These are phyloP conservation scores for Orbilia brochopaga DNA, from an alignment of 2,329 filamentous ascomycete species.

Conservation along the genomic window DNA sequence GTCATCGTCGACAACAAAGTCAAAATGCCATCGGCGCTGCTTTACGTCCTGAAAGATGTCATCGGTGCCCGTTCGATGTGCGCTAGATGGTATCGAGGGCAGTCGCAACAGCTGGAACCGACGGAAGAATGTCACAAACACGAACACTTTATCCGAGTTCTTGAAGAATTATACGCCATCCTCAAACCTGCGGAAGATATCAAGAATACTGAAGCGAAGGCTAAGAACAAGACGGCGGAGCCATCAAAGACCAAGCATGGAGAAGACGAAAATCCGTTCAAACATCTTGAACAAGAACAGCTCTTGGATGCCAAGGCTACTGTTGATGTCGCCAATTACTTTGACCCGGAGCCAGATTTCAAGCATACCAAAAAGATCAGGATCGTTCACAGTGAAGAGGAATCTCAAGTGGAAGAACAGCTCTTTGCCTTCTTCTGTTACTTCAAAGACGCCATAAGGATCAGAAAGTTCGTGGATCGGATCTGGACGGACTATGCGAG, in stretches of 20 bases:
- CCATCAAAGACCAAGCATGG: background rate
- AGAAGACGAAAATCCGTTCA: slow-evolving; percentile 7
- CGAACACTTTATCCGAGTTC: slow-evolving; percentile 22
- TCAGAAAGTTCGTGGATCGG: slow-evolving; percentile 8
- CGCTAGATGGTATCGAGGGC: slow-evolving; percentile 23
- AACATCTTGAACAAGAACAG: slow-evolving; percentile 12
- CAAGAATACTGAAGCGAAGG: background rate
- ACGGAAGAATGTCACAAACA: background rate
- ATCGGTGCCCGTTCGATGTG: slow-evolving; percentile 19
- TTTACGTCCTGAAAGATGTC: slow-evolving; percentile 14
- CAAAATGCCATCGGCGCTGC: slow-evolving; percentile 7
- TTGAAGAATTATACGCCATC: slow-evolving; percentile 15
- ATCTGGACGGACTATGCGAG: slow-evolving; percentile 10
- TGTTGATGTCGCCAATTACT: background rate
- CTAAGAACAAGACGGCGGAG: background rate
- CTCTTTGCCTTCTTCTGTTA: slow-evolving; percentile 24
- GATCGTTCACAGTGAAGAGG: background rate
- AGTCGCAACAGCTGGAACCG: background rate
- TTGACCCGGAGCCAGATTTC: background rate
- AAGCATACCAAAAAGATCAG: background rate
- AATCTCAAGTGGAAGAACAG: slow-evolving; percentile 16
- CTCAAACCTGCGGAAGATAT: slow-evolving; percentile 1
- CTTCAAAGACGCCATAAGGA: slow-evolving; percentile 7
- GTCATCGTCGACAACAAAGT: slow-evolving; percentile 3
- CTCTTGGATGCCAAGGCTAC: background rate